These are phyloP conservation scores for Linnemannia exigua DNA, from an alignment of 192 early-diverging fungal species.

Conservation along the genomic window DNA sequence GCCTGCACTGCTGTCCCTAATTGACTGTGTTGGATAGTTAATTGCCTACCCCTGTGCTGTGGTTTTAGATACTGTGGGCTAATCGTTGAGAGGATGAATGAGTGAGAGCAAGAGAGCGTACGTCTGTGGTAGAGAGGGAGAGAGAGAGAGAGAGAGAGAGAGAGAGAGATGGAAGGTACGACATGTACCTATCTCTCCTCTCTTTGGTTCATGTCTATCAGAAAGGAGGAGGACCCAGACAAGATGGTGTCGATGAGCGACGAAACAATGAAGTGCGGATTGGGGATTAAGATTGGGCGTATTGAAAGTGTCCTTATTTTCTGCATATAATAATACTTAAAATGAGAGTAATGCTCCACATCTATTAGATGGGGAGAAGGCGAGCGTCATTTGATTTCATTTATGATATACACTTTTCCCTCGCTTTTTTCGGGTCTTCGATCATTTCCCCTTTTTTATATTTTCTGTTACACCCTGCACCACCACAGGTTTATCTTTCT, in stretches of 20 bases:
- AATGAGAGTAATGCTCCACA: not conserved
- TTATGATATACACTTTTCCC: not conserved
- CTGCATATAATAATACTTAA: too few species aligned
- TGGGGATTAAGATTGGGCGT: not conserved
- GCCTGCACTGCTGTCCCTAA: too few species aligned
- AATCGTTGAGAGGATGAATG: too few species aligned
- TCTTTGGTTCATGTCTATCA: too few species aligned
- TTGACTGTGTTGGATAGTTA: too few species aligned
- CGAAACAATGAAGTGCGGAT: too few species aligned
- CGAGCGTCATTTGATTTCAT: not conserved
- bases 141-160: not conserved
- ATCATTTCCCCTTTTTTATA: not conserved
- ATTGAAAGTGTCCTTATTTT: too few species aligned
- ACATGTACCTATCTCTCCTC: not conserved
- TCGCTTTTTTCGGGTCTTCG: not conserved
- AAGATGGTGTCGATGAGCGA: not conserved
- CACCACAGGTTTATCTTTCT: not conserved
- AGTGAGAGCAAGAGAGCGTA: too few species aligned
- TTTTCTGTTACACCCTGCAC: too few species aligned
- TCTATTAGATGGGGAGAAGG: not conserved
- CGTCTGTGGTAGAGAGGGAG: not conserved
- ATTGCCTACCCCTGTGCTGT: too few species aligned
- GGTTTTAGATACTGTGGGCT: too few species aligned
- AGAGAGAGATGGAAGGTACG: not conserved
- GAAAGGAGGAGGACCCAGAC: not conserved